A percentile compares a stretch with the other conserved stretches of the same genome.
These are phyloP conservation scores for Thermomucor indicae-seudaticae DNA, from an alignment of 371 early-diverging fungal species.

Conservation along the genomic window DNA sequence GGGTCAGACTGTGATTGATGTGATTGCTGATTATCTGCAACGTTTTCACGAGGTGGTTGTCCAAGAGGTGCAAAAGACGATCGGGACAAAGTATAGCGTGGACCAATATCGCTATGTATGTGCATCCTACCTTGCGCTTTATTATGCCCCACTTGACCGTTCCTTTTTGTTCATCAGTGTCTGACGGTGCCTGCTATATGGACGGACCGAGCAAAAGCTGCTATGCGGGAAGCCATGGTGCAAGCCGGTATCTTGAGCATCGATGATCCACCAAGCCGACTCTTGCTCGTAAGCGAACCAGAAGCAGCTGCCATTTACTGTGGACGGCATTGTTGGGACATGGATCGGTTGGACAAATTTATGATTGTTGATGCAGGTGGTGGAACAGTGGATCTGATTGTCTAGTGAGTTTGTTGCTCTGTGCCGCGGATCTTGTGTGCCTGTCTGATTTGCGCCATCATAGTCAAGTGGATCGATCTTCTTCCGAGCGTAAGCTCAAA, in stretches of 20 bases:
- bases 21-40: slow-evolving; percentile 32
- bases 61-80: slow-evolving; percentile 28
- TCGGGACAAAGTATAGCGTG: slow-evolving; percentile 3
- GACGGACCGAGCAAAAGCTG: slow-evolving; percentile 42
- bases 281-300: slow-evolving; percentile 52
- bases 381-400: slow-evolving; percentile 58
- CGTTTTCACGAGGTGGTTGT: slow-evolving; percentile 35
- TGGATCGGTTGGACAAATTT: slow-evolving; percentile 38
- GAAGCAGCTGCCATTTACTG: slow-evolving; percentile 45
- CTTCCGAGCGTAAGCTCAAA: slow-evolving; percentile 27
- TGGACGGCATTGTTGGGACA: slow-evolving; percentile 36
- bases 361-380: slow-evolving; percentile 68
- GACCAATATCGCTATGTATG: slow-evolving; percentile 25
- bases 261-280: slow-evolving; percentile 37
- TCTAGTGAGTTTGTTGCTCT: slow-evolving; percentile 23
- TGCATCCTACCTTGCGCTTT: neutral
- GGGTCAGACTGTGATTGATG: slow-evolving; percentile 17
- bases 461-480: slow-evolving; percentile 18
- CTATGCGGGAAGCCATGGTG: slow-evolving; percentile 42
- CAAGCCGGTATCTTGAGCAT: slow-evolving; percentile 33
- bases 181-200: slow-evolving; percentile 50
- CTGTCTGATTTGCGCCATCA: too few species aligned
- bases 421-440: too few species aligned
- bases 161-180: slow-evolving; percentile 15
- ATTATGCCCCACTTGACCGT: too few species aligned